Conservation (phyloP, 495 filamentous ascomycete species). For the Endocarpon pusillum region DNA sequence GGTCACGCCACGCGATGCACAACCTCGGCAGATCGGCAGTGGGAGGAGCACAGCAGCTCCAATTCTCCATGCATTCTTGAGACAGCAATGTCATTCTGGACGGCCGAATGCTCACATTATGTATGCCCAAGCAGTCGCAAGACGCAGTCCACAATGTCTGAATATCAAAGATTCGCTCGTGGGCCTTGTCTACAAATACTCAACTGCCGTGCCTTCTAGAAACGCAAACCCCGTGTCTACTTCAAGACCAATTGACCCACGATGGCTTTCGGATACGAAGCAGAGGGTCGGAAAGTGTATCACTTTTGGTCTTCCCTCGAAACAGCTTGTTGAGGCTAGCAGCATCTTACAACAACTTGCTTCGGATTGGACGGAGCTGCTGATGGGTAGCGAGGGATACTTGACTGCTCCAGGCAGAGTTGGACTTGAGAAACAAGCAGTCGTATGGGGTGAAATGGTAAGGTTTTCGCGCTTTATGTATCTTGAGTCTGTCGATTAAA, state of each 20-base stretch:
- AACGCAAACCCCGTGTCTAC: no score
- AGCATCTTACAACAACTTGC: constrained; percentile 42
- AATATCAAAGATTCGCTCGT: no score
- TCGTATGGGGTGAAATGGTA: constrained; percentile 91
- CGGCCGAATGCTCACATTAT: no score
- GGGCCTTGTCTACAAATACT: no score
- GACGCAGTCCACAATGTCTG: no score
- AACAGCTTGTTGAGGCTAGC: constrained; percentile 45
- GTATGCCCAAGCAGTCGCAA: no score
- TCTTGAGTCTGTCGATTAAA: not conserved
- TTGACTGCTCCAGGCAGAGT: constrained; percentile 45
- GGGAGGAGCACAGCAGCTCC: no score
- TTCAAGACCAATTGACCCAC: constrained; percentile 22
- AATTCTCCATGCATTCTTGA: no score
- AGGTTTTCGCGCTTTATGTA: constrained; percentile 3
- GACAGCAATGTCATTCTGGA: no score
- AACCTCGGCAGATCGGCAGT: no score
- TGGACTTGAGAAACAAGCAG: constrained; percentile 51
- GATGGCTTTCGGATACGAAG: constrained; percentile 67
- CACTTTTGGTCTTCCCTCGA: constrained; percentile 48
- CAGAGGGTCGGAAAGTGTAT: constrained; percentile 68
- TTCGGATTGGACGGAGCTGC: constrained; percentile 58
- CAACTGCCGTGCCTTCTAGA: no score
- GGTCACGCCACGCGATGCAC: no score
- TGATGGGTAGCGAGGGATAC: constrained; percentile 70